Percentiles rank a stretch among this genome's conserved stretches.
Conservation (phyloP, 106 monocot species). For the Phalaenopsis aphrodite region DNA sequence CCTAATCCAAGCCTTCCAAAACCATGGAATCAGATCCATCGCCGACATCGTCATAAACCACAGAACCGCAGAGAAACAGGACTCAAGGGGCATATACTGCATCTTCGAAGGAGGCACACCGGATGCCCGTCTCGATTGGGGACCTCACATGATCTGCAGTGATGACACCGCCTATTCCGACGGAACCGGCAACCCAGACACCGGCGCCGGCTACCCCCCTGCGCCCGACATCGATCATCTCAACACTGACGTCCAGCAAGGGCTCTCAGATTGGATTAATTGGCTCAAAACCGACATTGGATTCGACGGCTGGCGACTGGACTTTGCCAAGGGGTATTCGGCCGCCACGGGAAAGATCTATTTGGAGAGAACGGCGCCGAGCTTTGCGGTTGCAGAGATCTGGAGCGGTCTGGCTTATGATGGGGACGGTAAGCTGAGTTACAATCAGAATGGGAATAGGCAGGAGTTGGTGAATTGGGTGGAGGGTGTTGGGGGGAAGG, state of each 20-base stretch:
- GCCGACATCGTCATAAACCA: conserved; percentile 82
- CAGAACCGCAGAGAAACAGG: conserved; percentile 37
- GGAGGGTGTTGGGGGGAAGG: conserved; percentile 13
- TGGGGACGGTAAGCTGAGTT: conserved; percentile 27
- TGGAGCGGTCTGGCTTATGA: conserved; percentile 38
- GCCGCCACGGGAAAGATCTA: conserved; percentile 37
- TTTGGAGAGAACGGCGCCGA: conserved; percentile 20
- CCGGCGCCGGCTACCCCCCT: conserved; percentile 33
- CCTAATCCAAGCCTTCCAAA: conserved; percentile 45
- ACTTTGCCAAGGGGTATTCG: conserved; percentile 58
- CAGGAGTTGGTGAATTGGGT: conserved; percentile 45
- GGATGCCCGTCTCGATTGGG: conserved; percentile 62
- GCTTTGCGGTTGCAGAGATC: conserved; percentile 46
- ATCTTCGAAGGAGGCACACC: conserved; percentile 77
- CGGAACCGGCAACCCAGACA: conserved; percentile 66
- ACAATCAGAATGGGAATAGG: conserved; percentile 43
- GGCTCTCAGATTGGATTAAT: conserved; percentile 55
- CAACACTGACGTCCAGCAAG: conserved; percentile 42
- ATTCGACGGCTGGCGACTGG: conserved; percentile 66
- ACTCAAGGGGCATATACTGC: conserved; percentile 53
- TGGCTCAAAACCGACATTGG: conserved; percentile 60
- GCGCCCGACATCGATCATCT: conserved; percentile 71
- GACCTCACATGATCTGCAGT: conserved; percentile 53
- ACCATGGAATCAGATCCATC: conserved; percentile 36
- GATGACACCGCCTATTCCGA: conserved; percentile 51